Evolutionary conservation across 805 yeast species (phyloP).

Genomic region (Hanseniaspora nectarophila): DNA sequence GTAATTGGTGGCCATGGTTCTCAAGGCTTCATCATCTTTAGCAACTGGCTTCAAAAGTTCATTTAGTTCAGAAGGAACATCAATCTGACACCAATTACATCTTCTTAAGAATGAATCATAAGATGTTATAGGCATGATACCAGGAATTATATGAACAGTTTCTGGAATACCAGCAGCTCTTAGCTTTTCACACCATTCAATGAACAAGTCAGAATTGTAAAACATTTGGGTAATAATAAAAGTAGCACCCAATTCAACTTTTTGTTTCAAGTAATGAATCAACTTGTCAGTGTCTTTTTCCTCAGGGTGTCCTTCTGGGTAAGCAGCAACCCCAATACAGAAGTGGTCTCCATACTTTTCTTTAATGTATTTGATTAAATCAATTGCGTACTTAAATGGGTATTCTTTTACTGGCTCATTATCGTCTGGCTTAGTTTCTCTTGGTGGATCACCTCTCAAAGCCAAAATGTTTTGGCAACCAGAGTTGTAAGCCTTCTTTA

Average conservation of each 20-base stretch:
- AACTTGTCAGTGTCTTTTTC: slow-evolving; percentile 38
- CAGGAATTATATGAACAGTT: slow-evolving; percentile 82
- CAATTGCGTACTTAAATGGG: slow-evolving; percentile 80
- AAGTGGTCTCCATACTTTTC: slow-evolving; percentile 73
- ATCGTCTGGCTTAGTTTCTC: slow-evolving; percentile 37
- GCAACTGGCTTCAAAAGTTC: slow-evolving; percentile 65
- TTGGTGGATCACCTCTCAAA: slow-evolving; percentile 88
- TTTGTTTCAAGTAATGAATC: slow-evolving; percentile 60
- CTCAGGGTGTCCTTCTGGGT: slow-evolving; percentile 96
- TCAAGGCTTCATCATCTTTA: slow-evolving; percentile 79
- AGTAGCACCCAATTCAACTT: slow-evolving; percentile 87
- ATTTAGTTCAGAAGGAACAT: slow-evolving; percentile 62
- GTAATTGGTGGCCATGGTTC: slow-evolving; percentile 73
- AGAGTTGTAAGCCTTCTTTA: slow-evolving; percentile 69
- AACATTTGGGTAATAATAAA: slow-evolving; percentile 95
- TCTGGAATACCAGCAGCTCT: slow-evolving; percentile 51
- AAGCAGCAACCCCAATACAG: slow-evolving; percentile 92
- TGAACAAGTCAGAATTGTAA: slow-evolving; percentile 78
- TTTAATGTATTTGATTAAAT: slow-evolving; percentile 67
- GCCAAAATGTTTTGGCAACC: slow-evolving; percentile 96
- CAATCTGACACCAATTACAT: slow-evolving; percentile 85
- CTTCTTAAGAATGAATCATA: slow-evolving; percentile 86
- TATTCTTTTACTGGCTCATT: slow-evolving; percentile 27
- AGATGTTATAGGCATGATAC: slow-evolving; percentile 97
- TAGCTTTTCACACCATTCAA: slow-evolving; percentile 65